Base-by-base conservation (phyloP, 345 rosid species). In the Populus pruinosa region DNA sequence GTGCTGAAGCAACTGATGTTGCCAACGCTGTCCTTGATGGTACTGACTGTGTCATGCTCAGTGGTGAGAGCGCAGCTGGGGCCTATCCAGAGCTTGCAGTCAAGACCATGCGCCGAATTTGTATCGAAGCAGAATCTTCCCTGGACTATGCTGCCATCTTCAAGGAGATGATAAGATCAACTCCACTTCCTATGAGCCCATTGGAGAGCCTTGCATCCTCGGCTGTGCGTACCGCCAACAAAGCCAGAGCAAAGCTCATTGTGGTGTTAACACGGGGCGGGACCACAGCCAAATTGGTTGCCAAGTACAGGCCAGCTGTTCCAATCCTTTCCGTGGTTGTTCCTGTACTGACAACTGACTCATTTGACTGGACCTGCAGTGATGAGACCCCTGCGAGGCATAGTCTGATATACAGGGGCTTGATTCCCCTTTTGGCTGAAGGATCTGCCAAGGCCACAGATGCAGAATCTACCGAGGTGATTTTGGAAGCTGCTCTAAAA, bases 151-250 rank as follows among this genome's bases (percentile, higher is more conserved):
- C 83, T 14, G 88, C 94, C 14, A 79, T 93, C 83, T 92, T 93
- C 50, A 93, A 93, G 80, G 98, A 90, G 80, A 92, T 88, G 97
- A 93, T 93, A 55, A 82, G 97, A 79, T 86, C 97, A 38, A 88
- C 92, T 76, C 98, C 98, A 3, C 91, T 93, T 73, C 98, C 98
- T 11, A 93, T 93, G 98, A 93, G 98, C 84, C 97, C 98, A 2
- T 79, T 93, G 76, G 98, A 93, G 89, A 92, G 97, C 72, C 95
- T 93, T 67, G 98, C 98, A 64, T 93, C 98, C 31, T 93, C 98
- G 0, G 98, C 98, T 70, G 98, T 93, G 17, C 85, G 97, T 75
- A 90, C 95, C 50, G 98, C 98, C 4, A 93, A 93, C 86, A 93
- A 93, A 82, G 93, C 95, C 29, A 88, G 16, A 79, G 98, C 98